A percentile compares a stretch with the other conserved stretches of the same genome.
Evolutionary conservation across 192 early-diverging fungal species (phyloP).

Genomic region (Coemansia sp.): DNA sequence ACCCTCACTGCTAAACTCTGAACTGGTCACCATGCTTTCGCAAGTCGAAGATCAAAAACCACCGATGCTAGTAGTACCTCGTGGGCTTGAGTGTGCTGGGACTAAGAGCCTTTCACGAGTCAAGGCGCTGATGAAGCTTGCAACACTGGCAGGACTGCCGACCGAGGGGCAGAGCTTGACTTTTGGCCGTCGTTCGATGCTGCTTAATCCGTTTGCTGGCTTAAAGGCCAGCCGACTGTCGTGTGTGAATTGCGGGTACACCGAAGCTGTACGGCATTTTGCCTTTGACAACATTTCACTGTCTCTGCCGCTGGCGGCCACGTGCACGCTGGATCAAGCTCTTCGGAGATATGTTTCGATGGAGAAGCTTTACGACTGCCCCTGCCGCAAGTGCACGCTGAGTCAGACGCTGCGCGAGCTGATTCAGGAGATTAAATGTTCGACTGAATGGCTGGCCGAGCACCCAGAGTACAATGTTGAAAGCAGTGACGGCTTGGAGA

Average conservation of each 20-base stretch:
- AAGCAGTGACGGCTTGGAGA: neutral
- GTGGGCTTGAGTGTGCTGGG: conserved; percentile 45
- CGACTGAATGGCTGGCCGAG: conserved; percentile 31
- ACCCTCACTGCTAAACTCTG: conserved; percentile 44
- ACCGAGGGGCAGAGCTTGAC: conserved; percentile 44
- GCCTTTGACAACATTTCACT: conserved; percentile 80
- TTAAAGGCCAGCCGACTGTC: conserved; percentile 72
- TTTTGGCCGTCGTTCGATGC: conserved; percentile 48
- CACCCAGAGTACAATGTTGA: conserved; percentile 32
- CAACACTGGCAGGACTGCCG: conserved; percentile 29
- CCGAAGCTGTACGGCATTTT: conserved; percentile 73
- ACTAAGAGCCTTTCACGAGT: conserved; percentile 49
- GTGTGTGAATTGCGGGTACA: conserved; percentile 78
- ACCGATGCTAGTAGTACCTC: conserved; percentile 37
- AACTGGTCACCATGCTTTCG: conserved; percentile 26
- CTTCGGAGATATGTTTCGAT: conserved; percentile 45
- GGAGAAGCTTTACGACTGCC: conserved; percentile 42
- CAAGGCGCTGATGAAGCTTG: conserved; percentile 47
- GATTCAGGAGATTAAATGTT: conserved; percentile 31
- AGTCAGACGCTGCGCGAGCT: conserved; percentile 46
- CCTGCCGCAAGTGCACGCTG: conserved; percentile 53
- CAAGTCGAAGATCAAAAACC: conserved; percentile 22
- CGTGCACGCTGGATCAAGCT: conserved; percentile 44
- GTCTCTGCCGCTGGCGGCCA: conserved; percentile 58
- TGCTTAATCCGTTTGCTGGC: conserved; percentile 72